Conservation (phyloP, 768 basidiomycete species). For the Boletus speciosus region DNA sequence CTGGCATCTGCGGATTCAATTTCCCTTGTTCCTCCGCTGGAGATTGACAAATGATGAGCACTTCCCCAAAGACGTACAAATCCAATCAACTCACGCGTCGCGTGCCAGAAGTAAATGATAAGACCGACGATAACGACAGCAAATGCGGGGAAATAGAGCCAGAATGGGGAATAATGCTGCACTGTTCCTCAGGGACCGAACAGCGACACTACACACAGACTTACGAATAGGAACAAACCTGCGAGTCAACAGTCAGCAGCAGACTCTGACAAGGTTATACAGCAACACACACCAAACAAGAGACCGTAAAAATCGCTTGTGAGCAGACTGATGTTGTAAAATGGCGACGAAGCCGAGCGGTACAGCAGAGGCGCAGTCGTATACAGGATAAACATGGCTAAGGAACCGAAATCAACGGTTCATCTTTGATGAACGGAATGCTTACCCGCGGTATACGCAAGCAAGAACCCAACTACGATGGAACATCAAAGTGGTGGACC, state of each 20-base stretch:
- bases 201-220: slow-evolving; percentile 10
- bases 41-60: slow-evolving; percentile 9
- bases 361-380: slow-evolving; percentile 84
- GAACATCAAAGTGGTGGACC: neutral
- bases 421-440: neutral
- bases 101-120: slow-evolving; percentile 82
- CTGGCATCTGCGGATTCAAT: slow-evolving; percentile 54
- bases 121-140: slow-evolving; percentile 67
- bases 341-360: slow-evolving; percentile 80
- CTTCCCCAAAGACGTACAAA: neutral
- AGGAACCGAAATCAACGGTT: neutral
- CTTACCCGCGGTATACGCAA: slow-evolving; percentile 47
- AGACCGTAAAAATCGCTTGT: slow-evolving; percentile 87
- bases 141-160: slow-evolving; percentile 86
- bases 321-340: slow-evolving; percentile 81
- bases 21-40: slow-evolving; percentile 74
- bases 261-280: neutral
- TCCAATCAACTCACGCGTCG: slow-evolving; percentile 60
- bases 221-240: slow-evolving; percentile 54
- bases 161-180: slow-evolving; percentile 79
- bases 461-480: slow-evolving; percentile 46
- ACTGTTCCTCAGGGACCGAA: slow-evolving; percentile 3
- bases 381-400: slow-evolving; percentile 82
- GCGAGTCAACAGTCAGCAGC: slow-evolving; percentile 2
- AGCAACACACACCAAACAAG: slow-evolving; percentile 51